Base-by-base conservation (phyloP, 2,329 filamentous ascomycete genomes). In the Colletotrichum tanaceti region DNA sequence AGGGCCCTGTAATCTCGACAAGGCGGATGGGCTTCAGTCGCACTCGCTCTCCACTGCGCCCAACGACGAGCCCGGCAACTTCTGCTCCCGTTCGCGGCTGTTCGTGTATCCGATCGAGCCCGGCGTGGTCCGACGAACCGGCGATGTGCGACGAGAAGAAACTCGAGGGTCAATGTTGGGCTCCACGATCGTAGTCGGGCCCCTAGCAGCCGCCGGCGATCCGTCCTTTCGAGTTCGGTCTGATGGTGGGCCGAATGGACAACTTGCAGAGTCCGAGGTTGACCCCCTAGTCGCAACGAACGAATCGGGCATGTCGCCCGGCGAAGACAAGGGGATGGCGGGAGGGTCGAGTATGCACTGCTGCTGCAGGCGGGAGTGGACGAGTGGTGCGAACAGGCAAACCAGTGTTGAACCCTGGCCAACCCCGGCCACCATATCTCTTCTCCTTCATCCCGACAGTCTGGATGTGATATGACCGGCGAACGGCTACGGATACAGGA, bases 361-460 rank as follows among this genome's bases (percentile, higher is more conserved):
- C 13, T 13, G 28, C 43, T 38, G 32, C 28, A 38, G 28, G 10
- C 20, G 7, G 38, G 35, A n/a, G 20, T 38, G 57, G 20, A 35
- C 32, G 32, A 35, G 32, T 7, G 32, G 32, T 35, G 32, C 32
- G 18, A 39, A 32, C 32, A 20, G 39, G 11, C 38, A 32, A 20
- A 13, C 16, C 14, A 7, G 32, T n/a, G 22, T 16, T 62, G 49
- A 13, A 24, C 22, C 35, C 24, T 39, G 20, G 22, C 24, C 38
- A 35, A 43, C 28, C 22, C 35, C 24, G 32, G 38, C 22, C 22
- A 16, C 39, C 11, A 28, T 22, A n/a, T 47, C 22, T 18, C 46
- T 32, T 35, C 49, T 57, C 24, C 24, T 50, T 60, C 20, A 66
- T 41, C 63, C 62, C 66, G 63, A 57, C 43, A 32, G 24, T 44